Evolutionary conservation across 2,329 filamentous ascomycete genomes (phyloP).

Genomic region (Ascosphaera aggregata): DNA sequence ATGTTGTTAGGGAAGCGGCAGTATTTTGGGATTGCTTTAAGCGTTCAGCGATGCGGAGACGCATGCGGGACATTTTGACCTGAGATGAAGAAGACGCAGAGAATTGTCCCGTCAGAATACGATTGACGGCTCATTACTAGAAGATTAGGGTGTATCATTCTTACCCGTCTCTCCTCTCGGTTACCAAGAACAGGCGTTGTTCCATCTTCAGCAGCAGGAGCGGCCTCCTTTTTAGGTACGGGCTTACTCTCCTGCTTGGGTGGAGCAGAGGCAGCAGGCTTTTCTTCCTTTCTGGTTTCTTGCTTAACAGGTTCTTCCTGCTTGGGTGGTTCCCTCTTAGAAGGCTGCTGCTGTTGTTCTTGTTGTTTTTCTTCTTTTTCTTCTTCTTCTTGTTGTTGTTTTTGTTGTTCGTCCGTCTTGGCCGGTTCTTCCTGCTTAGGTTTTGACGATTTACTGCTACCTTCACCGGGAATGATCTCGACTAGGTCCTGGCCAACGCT

Average conservation of each 20-base stretch:
- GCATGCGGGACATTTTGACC: slow-evolving; percentile 99
- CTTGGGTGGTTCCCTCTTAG: slow-evolving; percentile 1
- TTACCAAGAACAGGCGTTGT: slow-evolving; percentile 30
- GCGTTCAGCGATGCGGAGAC: slow-evolving; percentile 85
- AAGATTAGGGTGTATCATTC: slow-evolving; percentile 14
- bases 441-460: slow-evolving; percentile 7
- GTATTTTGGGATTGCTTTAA: slow-evolving; percentile 99
- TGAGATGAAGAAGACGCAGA: slow-evolving; percentile 17
- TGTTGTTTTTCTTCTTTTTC: slow-evolving; percentile 22
- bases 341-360: slow-evolving; percentile 18
- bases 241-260: slow-evolving; percentile 4
- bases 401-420: slow-evolving; percentile 8
- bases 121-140: not conserved
- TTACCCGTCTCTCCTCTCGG: slow-evolving; percentile 70
- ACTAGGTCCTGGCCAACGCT: slow-evolving; percentile 80
- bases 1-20: slow-evolving; percentile 86
- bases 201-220: not conserved
- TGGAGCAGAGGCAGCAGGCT: slow-evolving; percentile 1
- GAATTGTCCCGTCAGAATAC: not conserved
- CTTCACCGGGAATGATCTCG: slow-evolving; percentile 58
- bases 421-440: slow-evolving; percentile 10
- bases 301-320: slow-evolving; percentile 7
- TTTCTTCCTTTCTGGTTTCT: slow-evolving; percentile 15
- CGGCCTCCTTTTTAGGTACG: slow-evolving; percentile 1
- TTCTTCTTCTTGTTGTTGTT: slow-evolving; percentile 8